phyloP scores from a whole-genome alignment of 306 rosid species.

The Senna tora region DNA sequence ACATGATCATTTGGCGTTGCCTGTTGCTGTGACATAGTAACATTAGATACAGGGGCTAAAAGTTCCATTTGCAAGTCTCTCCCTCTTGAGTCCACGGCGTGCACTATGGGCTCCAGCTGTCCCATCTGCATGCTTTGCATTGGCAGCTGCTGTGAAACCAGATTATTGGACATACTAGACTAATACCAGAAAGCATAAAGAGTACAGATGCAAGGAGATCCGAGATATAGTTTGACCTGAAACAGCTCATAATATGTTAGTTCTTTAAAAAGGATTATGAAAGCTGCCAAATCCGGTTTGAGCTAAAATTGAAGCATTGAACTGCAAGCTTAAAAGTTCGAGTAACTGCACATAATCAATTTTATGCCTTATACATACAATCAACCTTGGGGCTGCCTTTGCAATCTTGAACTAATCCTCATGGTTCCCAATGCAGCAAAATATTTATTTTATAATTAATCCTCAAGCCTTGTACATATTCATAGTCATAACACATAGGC shows the following conservation, averaged over 20 bases:
- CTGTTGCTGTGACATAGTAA: constrained; percentile 48
- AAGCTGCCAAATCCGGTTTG: not conserved
- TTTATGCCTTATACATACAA: not conserved
- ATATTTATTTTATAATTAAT: not conserved
- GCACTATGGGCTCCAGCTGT: constrained; percentile 58
- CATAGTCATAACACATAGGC: too few species aligned
- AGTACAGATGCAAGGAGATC: not conserved
- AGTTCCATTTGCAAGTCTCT: constrained; percentile 60
- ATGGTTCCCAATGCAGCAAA: not conserved
- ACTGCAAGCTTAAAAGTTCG: not conserved
- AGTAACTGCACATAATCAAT: not conserved
- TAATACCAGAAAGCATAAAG: constrained; percentile 34
- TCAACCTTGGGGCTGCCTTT: not conserved
- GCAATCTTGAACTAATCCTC: not conserved
- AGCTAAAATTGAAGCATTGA: not conserved
- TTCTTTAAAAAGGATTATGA: not conserved
- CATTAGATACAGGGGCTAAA: constrained; percentile 49
- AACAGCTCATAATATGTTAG: constrained; percentile 26
- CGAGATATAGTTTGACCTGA: constrained; percentile 27
- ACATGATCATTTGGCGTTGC: constrained; percentile 41
- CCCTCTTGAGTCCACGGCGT: constrained; percentile 51
- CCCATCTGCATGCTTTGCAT: constrained; percentile 58
- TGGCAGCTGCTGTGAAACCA: constrained; percentile 54
- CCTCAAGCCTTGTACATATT: too few species aligned
- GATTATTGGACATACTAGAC: constrained; percentile 60